Base-by-base conservation (phyloP, 2,329 filamentous ascomycete genomes). In the Microsporum canis region DNA sequence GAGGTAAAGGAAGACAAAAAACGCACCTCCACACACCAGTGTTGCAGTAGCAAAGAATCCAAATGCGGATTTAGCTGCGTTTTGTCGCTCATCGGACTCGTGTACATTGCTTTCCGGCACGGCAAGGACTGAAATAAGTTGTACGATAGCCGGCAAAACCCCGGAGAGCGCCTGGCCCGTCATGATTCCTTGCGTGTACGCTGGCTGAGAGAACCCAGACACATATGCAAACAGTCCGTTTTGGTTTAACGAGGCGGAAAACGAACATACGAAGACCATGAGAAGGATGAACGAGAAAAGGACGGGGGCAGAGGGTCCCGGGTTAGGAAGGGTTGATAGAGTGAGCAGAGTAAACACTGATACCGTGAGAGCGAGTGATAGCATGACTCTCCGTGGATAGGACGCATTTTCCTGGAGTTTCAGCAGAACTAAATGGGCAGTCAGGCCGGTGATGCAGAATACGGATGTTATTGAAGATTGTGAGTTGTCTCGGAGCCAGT, bases 181-280 rank as follows among this genome's bases (percentile, higher is more conserved):
- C 91, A 99, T 97, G 73, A 97, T 91, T 29, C 88, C 92, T 75
- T 97, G 92, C 60, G 90, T 96, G 73, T 97, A 99, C 73, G 94
- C 89, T 23, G 87, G 84, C 58, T 88, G 80, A 39, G 87, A 89
- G 69, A 96, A 97, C 59, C 89, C 87, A 2, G 88, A 84, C 2
- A 90, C 91, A 71, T 91, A 97, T 2, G 94, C 90, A 72, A 96
- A 96, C 8, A 94, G 84, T 17, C 94, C 94, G 72, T 97, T 97
- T 75, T 97, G 94, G 66, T 91, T 88, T 58, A 96, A 79, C 0
- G 88, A 91, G 0, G 91, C 88, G 0, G 89, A 91, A 70, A 88
- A 79, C 65, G 90, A 89, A 0, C 91, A 84, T n/a, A 79, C 77
- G 63, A 88, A 86, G 3, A 96, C 91, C 81, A 91, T 91, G 63